Evolutionary conservation across 2,329 filamentous ascomycete species (phyloP), one percentile per base, ranked within the genome.

Genomic region (Neofusicoccum sp.): DNA sequence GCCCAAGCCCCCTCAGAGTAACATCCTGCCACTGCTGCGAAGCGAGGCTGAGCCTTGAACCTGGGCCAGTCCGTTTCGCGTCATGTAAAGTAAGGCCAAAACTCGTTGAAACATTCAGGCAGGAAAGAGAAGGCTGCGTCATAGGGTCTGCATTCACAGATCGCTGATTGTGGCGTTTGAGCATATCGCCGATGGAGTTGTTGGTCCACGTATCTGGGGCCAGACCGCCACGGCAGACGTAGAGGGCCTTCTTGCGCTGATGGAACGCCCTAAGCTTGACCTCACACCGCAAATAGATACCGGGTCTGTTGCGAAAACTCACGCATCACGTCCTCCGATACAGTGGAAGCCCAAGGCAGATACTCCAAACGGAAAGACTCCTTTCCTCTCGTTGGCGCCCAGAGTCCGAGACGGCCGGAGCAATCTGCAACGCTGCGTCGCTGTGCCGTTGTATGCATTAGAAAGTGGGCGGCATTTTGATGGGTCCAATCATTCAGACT

Each of bases 181-280:
- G 41, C 3, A 36, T 31, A 58, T 58, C 54, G 39, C 16, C 54
- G 54, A 58, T 45, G 41, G 31, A 58, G 9, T 37, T 34, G 41
- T 16, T 34, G 41, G 41, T 34, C 39, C 54, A 36, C 54, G 31
- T 36, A 34, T 36, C 14, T 28, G 39, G 29, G 31, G 29, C 31
- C n/a, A 58, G 54, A 45, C 54, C 54, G 54, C 54, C 29, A 34
- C 29, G 39, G 37, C n/a, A n/a, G 6, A 33, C 6, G 41, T 37
- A 58, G 39, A 36, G 41, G n/a, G 9, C 41, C 29, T 45, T 34
- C 29, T 45, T 34, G 39, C n/a, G 39, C 14, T n/a, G 14, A 28
- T 45, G 29, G 54, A 45, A 58, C 39, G n/a, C 41, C 54, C 31
- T 34, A 34, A 12, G 29, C n/a, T 36, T 43, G 41, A 36, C 29